phyloP scores from a whole-genome alignment of 768 basidiomycete species.

The Boletus rubescentipes region DNA sequence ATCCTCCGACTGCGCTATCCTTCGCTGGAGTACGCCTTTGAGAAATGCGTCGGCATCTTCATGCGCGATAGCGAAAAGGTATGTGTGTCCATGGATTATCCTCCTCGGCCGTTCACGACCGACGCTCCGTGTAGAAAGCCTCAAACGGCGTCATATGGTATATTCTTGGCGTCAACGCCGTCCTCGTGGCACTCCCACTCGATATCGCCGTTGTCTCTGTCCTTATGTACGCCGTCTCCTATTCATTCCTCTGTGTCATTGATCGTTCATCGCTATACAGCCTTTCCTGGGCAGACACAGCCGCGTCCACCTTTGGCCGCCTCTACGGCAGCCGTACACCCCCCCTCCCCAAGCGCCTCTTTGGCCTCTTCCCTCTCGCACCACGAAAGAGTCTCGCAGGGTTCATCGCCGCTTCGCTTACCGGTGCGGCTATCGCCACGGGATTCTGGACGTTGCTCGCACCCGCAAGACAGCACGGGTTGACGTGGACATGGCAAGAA shows the following conservation, averaged over 20 bases:
- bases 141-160: conserved; percentile 91
- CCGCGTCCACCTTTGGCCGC: conserved; percentile 91
- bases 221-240: conserved; percentile 68
- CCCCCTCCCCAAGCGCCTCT: conserved; percentile 50
- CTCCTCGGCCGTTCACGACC: not conserved
- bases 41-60: conserved; percentile 70
- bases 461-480: conserved; percentile 41
- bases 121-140: conserved; percentile 37
- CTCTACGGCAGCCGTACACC: conserved; percentile 72
- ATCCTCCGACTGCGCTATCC: conserved; percentile 67
- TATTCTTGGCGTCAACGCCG: conserved; percentile 80
- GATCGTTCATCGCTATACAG: conserved; percentile 38
- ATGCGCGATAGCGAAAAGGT: conserved; percentile 91
- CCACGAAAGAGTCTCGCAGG: conserved; percentile 84
- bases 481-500: conserved; percentile 58
- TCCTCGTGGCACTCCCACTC: conserved; percentile 71
- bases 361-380: conserved; percentile 62
- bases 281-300: conserved; percentile 94
- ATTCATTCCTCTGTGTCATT: too few species aligned
- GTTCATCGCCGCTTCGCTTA: conserved; percentile 73
- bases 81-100: not conserved
- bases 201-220: conserved; percentile 90
- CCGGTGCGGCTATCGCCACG: conserved; percentile 63
- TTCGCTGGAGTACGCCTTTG: conserved; percentile 67
- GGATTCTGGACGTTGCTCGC: conserved; percentile 72